Conservation (phyloP, 2,329 filamentous ascomycete species). For the Fusarium tricinctum region DNA sequence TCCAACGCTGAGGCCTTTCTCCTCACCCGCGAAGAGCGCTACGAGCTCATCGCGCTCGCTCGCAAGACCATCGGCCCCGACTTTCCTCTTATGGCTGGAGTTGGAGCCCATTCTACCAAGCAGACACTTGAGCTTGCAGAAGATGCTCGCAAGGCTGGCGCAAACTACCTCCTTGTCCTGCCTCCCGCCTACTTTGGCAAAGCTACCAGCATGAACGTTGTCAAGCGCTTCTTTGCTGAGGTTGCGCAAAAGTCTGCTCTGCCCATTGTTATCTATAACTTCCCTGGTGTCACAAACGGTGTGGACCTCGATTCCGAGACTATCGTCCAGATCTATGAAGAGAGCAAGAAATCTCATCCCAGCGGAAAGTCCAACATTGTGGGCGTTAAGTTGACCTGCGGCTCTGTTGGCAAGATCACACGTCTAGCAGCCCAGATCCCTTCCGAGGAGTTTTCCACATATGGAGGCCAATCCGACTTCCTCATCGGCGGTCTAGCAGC, state of each 20-base stretch:
- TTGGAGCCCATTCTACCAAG: constrained; percentile 73
- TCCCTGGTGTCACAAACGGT: constrained; percentile 76
- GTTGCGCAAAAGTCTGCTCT: constrained; percentile 66
- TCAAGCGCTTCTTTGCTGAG: constrained; percentile 71
- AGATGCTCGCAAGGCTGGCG: constrained; percentile 72
- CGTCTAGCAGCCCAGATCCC: constrained; percentile 67
- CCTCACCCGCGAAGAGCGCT: constrained; percentile 71
- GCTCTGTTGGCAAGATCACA: constrained; percentile 78
- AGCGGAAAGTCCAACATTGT: constrained; percentile 68
- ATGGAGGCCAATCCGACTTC: constrained; percentile 81
- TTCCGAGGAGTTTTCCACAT: constrained; percentile 72
- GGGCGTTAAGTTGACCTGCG: constrained; percentile 79
- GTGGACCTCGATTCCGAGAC: constrained; percentile 76
- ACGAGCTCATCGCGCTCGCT: constrained; percentile 69
- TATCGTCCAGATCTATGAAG: constrained; percentile 56
- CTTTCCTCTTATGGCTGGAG: constrained; percentile 85
- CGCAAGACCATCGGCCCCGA: constrained; percentile 85
- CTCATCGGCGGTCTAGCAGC: constrained; percentile 71
- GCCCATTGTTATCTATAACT: constrained; percentile 76
- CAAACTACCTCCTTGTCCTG: constrained; percentile 72
- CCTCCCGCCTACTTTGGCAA: constrained; percentile 76
- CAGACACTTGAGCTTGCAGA: constrained; percentile 72
- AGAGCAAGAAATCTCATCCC: constrained; percentile 42
- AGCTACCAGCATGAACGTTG: constrained; percentile 68
- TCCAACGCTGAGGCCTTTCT: constrained; percentile 71